Percentiles rank a stretch among this genome's conserved stretches.
Evolutionary conservation across 345 rosid species (phyloP).

Genomic region (Carallia pectinifolia): DNA sequence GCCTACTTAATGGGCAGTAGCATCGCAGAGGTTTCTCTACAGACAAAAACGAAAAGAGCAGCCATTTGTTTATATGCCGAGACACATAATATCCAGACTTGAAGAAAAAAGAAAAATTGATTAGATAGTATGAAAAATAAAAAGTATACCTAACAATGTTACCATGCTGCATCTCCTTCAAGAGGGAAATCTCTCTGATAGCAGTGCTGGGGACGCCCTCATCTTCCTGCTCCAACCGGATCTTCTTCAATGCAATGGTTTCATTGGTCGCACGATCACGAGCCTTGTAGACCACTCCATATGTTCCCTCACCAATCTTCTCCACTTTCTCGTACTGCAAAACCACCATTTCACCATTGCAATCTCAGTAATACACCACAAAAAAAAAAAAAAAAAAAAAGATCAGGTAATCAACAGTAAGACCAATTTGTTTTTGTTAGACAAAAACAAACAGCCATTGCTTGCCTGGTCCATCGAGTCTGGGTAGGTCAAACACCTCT

Average conservation of each 20-base stretch:
- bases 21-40: too few species aligned
- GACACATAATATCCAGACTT: too few species aligned
- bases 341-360: not conserved
- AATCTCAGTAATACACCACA: not conserved
- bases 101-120: too few species aligned
- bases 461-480: too few species aligned
- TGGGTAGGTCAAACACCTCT: too few species aligned
- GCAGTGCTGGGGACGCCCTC: constrained; percentile 99
- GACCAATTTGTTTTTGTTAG: too few species aligned
- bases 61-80: too few species aligned
- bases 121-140: not conserved
- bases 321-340: constrained; percentile 93
- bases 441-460: too few species aligned
- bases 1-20: too few species aligned
- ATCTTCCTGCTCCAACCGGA: constrained; percentile 94
- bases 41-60: too few species aligned
- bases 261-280: constrained; percentile 78
- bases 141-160: constrained; percentile 54
- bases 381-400: not conserved
- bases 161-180: constrained; percentile 98
- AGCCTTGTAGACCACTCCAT: constrained; percentile 97
- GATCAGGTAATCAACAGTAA: too few species aligned
- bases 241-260: constrained; percentile 95
- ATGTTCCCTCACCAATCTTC: constrained; percentile 98
- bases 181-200: constrained; percentile 86